These are phyloP conservation scores for Blepharisma japonicum DNA, from an alignment of 73 alveolate genomes.

Conservation along the genomic window DNA sequence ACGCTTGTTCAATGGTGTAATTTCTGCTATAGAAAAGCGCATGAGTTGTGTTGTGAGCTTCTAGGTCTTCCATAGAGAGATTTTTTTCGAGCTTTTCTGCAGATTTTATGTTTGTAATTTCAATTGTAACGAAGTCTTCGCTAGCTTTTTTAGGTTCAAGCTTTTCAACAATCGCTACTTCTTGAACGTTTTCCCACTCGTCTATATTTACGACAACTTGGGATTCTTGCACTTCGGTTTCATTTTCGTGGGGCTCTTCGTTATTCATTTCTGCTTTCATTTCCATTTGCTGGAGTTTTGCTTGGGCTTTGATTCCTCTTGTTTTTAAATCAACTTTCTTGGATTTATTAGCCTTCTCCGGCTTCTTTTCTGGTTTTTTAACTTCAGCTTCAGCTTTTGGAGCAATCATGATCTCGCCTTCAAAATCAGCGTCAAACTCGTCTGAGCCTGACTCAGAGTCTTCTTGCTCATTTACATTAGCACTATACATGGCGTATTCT, in stretches of 20 bases:
- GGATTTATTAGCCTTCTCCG: neutral
- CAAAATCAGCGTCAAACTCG: conserved; percentile 6
- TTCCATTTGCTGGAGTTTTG: conserved; percentile 23
- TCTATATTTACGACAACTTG: neutral
- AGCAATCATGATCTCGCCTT: neutral
- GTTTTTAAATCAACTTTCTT: conserved; percentile 8
- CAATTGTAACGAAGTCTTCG: neutral
- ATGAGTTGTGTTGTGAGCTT: neutral
- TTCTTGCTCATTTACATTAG: conserved; percentile 21
- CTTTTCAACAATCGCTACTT: neutral
- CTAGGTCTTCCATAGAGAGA: neutral
- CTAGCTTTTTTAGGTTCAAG: neutral
- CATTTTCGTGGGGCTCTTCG: neutral
- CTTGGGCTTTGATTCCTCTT: neutral
- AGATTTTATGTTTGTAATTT: neutral
- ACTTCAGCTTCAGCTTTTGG: neutral
- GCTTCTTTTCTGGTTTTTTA: neutral
- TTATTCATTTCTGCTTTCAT: neutral
- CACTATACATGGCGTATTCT: conserved; percentile 18
- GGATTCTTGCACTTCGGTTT: neutral
- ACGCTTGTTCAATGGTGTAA: too few relatives aligned
- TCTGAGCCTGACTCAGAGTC: conserved; percentile 6
- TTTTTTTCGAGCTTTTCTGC: neutral
- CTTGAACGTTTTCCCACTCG: conserved; percentile 6
- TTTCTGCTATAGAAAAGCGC: too few relatives aligned